phyloP scores from a whole-genome alignment of 345 rosid genomes.

The Moricandia moricandioides region DNA sequence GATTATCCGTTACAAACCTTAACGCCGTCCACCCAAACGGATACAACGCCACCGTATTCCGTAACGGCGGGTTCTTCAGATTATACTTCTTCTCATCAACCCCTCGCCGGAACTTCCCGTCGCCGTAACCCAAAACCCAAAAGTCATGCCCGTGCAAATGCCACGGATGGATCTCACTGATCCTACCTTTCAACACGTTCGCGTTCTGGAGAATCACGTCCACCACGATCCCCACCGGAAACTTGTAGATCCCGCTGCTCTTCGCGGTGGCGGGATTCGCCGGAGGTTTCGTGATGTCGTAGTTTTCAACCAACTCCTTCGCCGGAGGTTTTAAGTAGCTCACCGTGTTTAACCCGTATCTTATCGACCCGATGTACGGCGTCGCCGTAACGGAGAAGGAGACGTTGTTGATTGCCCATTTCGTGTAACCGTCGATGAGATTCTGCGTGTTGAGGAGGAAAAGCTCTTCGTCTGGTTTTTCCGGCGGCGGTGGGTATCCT shows the following conservation, averaged over 20 bases:
- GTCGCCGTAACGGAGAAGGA: constrained; percentile 60
- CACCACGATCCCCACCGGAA: background rate
- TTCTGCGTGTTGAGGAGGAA: constrained; percentile 74
- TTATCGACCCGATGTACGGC: constrained; percentile 70
- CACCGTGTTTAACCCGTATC: constrained; percentile 36
- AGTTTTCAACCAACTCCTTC: constrained; percentile 23
- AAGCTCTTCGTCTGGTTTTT: constrained; percentile 38
- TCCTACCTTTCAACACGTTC: background rate
- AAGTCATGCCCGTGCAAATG: background rate
- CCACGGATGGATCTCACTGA: background rate
- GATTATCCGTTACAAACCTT: background rate
- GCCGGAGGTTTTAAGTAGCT: constrained; percentile 45
- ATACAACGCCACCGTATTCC: background rate
- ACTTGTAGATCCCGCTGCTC: background rate
- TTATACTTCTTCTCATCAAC: background rate
- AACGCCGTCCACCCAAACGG: background rate
- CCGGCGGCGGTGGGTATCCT: constrained; percentile 49
- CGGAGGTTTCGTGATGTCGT: constrained; percentile 53
- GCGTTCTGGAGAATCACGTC: background rate
- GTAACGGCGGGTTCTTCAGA: background rate
- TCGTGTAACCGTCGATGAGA: constrained; percentile 35
- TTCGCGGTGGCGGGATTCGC: constrained; percentile 39
- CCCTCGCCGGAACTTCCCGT: background rate
- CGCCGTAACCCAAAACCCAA: background rate
- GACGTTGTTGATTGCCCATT: constrained; percentile 74